Conservation (phyloP, 2,329 filamentous ascomycete genomes). For the Pleochaeta shiraiana region DNA sequence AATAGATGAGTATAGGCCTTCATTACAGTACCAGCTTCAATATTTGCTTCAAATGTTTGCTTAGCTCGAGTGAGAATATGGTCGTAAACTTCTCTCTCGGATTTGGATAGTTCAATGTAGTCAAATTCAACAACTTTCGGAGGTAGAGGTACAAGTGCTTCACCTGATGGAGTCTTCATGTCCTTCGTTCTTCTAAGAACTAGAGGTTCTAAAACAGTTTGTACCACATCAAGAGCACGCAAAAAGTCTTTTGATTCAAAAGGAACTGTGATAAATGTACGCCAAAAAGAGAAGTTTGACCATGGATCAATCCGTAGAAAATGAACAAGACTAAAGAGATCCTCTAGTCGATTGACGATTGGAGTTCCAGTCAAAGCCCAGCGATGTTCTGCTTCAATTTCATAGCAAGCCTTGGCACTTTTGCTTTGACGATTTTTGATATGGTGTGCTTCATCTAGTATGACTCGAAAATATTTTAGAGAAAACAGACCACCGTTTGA, state of each 20-base stretch:
- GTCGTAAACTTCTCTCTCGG: slow-evolving; percentile 81
- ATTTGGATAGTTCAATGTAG: slow-evolving; percentile 61
- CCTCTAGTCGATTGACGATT: slow-evolving; percentile 88
- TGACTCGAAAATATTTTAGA: slow-evolving; percentile 81
- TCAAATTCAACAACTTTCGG: slow-evolving; percentile 68
- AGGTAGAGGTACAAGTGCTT: slow-evolving; percentile 62
- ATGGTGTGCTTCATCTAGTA: slow-evolving; percentile 84
- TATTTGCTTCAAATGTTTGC: slow-evolving; percentile 61
- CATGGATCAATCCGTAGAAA: slow-evolving; percentile 92
- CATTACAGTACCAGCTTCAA: slow-evolving; percentile 79
- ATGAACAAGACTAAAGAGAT: slow-evolving; percentile 78
- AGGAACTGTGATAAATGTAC: slow-evolving; percentile 92
- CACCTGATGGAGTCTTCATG: slow-evolving; percentile 85
- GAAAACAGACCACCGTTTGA: slow-evolving; percentile 64
- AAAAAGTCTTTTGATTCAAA: slow-evolving; percentile 94
- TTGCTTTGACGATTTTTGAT: slow-evolving; percentile 87
- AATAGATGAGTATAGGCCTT: slow-evolving; percentile 97
- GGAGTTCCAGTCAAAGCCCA: slow-evolving; percentile 93
- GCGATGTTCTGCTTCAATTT: slow-evolving; percentile 62
- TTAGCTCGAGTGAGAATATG: slow-evolving; percentile 72
- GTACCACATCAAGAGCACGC: slow-evolving; percentile 83
- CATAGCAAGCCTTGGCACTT: slow-evolving; percentile 87
- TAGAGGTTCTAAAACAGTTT: slow-evolving; percentile 89
- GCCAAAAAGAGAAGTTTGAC: slow-evolving; percentile 99
- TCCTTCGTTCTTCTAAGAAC: slow-evolving; percentile 91